Conservation (phyloP, 495 filamentous ascomycete species). For the Corynascus novoguineensis region DNA sequence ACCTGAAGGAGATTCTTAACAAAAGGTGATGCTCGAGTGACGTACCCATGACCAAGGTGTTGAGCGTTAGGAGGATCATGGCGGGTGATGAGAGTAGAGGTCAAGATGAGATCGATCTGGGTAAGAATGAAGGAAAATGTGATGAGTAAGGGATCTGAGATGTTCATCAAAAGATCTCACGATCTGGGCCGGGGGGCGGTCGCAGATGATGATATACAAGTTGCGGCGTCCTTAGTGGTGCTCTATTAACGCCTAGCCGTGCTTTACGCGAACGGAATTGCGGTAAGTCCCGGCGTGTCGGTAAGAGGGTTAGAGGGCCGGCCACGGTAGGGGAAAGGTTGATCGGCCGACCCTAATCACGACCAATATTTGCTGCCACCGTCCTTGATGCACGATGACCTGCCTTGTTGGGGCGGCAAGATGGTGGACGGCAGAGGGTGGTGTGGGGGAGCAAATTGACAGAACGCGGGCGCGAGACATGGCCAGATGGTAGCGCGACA, state of each 20-base stretch:
- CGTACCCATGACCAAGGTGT: slow-evolving; percentile 15
- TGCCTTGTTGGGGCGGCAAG: not conserved
- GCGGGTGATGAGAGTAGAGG: not conserved
- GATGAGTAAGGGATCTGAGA: not conserved
- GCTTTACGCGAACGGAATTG: too few relatives aligned
- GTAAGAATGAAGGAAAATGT: slow-evolving; percentile 9
- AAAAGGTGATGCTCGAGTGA: not conserved
- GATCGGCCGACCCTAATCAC: not conserved
- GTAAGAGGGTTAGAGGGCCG: not conserved
- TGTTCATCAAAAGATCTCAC: too few relatives aligned
- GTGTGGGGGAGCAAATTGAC: not conserved
- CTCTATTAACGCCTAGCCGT: too few relatives aligned
- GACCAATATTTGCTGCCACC: not conserved
- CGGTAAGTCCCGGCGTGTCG: not conserved
- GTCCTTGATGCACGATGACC: not conserved
- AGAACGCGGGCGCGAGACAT: not conserved
- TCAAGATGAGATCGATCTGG: not conserved
- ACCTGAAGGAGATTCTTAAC: not conserved
- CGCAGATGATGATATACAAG: too few relatives aligned
- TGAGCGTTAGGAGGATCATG: not conserved
- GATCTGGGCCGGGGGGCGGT: too few relatives aligned
- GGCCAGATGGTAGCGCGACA: not conserved
- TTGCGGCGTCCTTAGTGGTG: too few relatives aligned
- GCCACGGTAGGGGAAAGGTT: not conserved
- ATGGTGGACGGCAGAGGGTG: not conserved